Evolutionary conservation across 768 basidiomycete genomes (phyloP).

Genomic region (Trametes cingulata): DNA sequence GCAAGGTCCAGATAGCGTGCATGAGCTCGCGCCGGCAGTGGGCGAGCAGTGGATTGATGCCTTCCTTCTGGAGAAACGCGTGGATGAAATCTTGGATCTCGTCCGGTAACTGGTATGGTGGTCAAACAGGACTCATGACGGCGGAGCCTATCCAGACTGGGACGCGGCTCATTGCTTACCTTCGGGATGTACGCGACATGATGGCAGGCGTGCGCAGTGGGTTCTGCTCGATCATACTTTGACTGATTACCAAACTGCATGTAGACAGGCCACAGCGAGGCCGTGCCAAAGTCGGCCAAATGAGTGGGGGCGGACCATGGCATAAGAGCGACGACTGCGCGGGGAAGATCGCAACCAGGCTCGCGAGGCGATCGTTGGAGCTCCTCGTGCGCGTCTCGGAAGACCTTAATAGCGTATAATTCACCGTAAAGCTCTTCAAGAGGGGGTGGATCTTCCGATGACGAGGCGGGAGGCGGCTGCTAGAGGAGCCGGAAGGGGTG

Average conservation of each 20-base stretch:
- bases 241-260: constrained; percentile 41
- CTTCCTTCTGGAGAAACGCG: constrained; percentile 9
- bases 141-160: not conserved
- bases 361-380: not conserved
- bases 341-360: not conserved
- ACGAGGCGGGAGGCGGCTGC: not conserved
- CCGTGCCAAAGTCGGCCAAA: constrained; percentile 30
- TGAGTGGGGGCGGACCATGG: constrained; percentile 32
- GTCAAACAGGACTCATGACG: not conserved
- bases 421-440: not conserved
- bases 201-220: constrained; percentile 35
- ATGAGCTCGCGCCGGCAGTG: constrained; percentile 35
- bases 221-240: constrained; percentile 39
- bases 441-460: not conserved
- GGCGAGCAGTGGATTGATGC: constrained; percentile 27
- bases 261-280: constrained; percentile 43
- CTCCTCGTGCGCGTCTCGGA: not conserved
- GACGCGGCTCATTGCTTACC: constrained; percentile 26
- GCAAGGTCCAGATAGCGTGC: constrained; percentile 27
- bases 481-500: not conserved
- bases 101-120: constrained; percentile 36
- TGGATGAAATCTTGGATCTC: constrained; percentile 32
- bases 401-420: not conserved
- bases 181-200: constrained; percentile 47
- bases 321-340: constrained; percentile 21